Evolutionary conservation across 176 grass and related monocot genomes (phyloP).

Genomic region (Miscanthus lutarioriparius): DNA sequence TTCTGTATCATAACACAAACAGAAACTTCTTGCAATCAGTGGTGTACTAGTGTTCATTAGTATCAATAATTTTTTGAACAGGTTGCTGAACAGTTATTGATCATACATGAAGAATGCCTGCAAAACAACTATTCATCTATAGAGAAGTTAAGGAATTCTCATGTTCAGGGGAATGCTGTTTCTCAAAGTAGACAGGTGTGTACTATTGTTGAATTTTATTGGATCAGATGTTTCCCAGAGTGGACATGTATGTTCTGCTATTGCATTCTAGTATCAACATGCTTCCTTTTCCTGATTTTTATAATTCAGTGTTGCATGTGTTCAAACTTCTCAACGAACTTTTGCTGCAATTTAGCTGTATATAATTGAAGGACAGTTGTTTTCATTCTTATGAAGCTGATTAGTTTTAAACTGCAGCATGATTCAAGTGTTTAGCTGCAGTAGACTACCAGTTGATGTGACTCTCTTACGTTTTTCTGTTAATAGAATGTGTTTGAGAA

Average conservation of each 20-base stretch:
- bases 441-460: too few relatives aligned
- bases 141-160: constrained; percentile 59
- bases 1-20: not conserved
- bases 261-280: constrained; percentile 9
- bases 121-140: constrained; percentile 63
- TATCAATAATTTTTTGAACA: constrained; percentile 31
- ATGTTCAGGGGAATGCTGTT: constrained; percentile 54
- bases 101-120: constrained; percentile 80
- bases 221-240: constrained; percentile 11
- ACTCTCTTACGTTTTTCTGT: too few relatives aligned
- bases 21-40: not conserved
- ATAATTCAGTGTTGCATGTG: not conserved
- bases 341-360: not conserved
- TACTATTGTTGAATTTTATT: not conserved
- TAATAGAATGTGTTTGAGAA: too few relatives aligned
- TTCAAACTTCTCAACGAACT: not conserved
- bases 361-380: too few relatives aligned
- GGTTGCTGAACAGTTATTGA: constrained; percentile 79
- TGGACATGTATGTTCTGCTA: constrained; percentile 10
- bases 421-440: too few relatives aligned
- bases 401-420: too few relatives aligned
- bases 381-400: too few relatives aligned
- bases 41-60: constrained; percentile 23
- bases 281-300: not conserved
- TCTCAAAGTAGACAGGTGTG: constrained; percentile 72